Percentiles rank a stretch among this genome's conserved stretches.
Evolutionary conservation across 768 basidiomycete species (phyloP).

Genomic region (Tephrocybe rancida): DNA sequence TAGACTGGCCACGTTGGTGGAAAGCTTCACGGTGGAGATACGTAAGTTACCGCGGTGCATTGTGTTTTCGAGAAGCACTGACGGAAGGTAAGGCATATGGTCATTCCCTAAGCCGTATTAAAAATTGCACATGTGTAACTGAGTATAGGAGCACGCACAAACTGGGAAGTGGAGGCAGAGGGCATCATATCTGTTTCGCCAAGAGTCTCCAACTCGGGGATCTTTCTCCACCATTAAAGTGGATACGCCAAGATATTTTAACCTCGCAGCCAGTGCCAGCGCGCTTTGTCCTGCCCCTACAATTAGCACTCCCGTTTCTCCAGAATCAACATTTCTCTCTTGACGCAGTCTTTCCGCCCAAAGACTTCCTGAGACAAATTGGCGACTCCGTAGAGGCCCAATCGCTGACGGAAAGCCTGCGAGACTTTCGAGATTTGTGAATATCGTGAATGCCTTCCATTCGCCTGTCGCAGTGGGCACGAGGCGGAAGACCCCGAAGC

Average conservation of each 20-base stretch:
- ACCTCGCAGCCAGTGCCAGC: slow-evolving; percentile 57
- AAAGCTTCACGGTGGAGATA: slow-evolving; percentile 39
- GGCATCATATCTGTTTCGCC: slow-evolving; percentile 66
- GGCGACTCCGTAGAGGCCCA: slow-evolving; percentile 38
- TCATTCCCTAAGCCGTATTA: too few relatives aligned
- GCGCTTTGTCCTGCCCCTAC: slow-evolving; percentile 71
- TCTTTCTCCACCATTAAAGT: slow-evolving; percentile 63
- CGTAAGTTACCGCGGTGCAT: too few relatives aligned
- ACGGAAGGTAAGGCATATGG: too few relatives aligned
- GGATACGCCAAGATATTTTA: slow-evolving; percentile 50
- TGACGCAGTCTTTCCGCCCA: slow-evolving; percentile 31
- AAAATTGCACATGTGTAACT: background rate
- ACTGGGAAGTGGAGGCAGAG: slow-evolving; percentile 63
- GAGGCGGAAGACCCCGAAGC: slow-evolving; percentile 46
- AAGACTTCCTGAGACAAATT: slow-evolving; percentile 36
- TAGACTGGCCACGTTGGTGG: slow-evolving; percentile 61
- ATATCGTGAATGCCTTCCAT: slow-evolving; percentile 58
- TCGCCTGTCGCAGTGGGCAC: slow-evolving; percentile 40
- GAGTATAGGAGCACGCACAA: slow-evolving; percentile 41
- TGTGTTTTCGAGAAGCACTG: too few relatives aligned
- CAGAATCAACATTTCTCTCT: slow-evolving; percentile 44
- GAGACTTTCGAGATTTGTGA: slow-evolving; percentile 45
- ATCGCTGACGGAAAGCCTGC: background rate
- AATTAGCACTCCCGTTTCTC: slow-evolving; percentile 47
- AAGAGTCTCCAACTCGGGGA: slow-evolving; percentile 58